phyloP scores from a whole-genome alignment of 2,329 filamentous ascomycete genomes.

The Alternaria sp. region DNA sequence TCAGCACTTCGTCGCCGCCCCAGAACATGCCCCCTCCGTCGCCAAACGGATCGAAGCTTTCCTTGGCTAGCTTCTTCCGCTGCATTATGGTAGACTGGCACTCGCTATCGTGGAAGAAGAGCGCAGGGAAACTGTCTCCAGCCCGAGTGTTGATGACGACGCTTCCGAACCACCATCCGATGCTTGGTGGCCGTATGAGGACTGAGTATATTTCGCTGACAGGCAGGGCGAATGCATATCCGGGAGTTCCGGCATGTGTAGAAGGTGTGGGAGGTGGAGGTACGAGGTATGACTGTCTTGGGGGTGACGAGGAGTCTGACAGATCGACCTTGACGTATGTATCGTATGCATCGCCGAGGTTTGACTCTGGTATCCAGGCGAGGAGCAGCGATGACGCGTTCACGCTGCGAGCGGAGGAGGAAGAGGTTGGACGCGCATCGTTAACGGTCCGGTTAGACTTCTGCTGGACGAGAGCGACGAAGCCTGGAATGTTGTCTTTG shows the following conservation, averaged over 20 bases:
- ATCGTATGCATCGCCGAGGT: slow-evolving; percentile 80
- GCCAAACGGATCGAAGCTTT: slow-evolving; percentile 89
- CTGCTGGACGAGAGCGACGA: slow-evolving; percentile 91
- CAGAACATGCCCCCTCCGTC: slow-evolving; percentile 89
- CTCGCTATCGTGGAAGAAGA: slow-evolving; percentile 98
- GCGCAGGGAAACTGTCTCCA: slow-evolving; percentile 90
- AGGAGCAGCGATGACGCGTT: slow-evolving; percentile 77
- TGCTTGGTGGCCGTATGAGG: slow-evolving; percentile 84
- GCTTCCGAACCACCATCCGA: slow-evolving; percentile 99
- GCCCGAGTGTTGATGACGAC: slow-evolving; percentile 89
- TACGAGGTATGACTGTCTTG: slow-evolving; percentile 86
- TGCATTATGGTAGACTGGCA: slow-evolving; percentile 95
- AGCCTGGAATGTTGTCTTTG: slow-evolving; percentile 95
- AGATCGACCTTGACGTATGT: slow-evolving; percentile 97
- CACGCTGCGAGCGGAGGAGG: slow-evolving; percentile 52
- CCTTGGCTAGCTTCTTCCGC: slow-evolving; percentile 81
- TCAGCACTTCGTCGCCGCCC: slow-evolving; percentile 93
- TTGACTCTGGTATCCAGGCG: slow-evolving; percentile 90
- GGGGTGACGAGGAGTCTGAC: slow-evolving; percentile 78
- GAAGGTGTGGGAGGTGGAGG: slow-evolving; percentile 88
- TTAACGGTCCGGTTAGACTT: slow-evolving; percentile 57
- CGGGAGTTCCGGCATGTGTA: slow-evolving; percentile 71
- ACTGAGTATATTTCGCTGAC: slow-evolving; percentile 90
- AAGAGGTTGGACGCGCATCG: slow-evolving; percentile 49
- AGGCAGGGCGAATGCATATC: slow-evolving; percentile 91